Evolutionary conservation across 2,329 filamentous ascomycete genomes (phyloP), one percentile per base, ranked within the genome.

Genomic region (Aphanocladium album): DNA sequence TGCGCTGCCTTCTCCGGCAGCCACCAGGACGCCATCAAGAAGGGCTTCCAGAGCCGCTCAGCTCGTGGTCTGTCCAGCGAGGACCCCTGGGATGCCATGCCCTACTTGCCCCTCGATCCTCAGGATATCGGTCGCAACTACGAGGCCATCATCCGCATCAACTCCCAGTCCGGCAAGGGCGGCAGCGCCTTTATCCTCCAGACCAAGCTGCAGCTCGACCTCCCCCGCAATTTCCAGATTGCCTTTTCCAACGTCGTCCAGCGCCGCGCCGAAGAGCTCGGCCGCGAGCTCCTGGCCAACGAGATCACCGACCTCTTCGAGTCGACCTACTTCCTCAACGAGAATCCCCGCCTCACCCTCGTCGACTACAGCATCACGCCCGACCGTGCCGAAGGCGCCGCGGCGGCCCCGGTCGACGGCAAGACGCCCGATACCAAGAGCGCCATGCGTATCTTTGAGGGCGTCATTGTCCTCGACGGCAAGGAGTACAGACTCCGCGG

Each of bases 111-210:
- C 14, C 83, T 98, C 68, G 93, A 98, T 70, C 93, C 93, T 5
- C 83, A 89, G 70, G 93, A 98, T 70, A 96, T 98, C 65, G 93
- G 93, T 55, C 87, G 93, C 61, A 97, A 88, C n/a, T 98, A 98
- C 83, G 93, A 98, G 77, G 93, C 93, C 62, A 89, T 98, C 71
- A 98, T 98, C 72, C 90, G 93, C 62, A 93, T 98, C 83, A 99
- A 98, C 80, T 96, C 91, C 19, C 93, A 98, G 74, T 91, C 87
- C 68, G 93, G 93, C 66, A 98, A 99, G 79, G 93, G 93, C 63
- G 95, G 95, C 68, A 88, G 91, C 62, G 93, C 93, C 55, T 98
- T 91, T 90, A 90, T 98, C 71, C 93, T 98, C 72, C 87, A 93
- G 72, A 88, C 89, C 67, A 89, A 91, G 70, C 85, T 98, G 64